Evolutionary conservation across 1,284 basidiomycete genomes (phyloP), one percentile per base, ranked within the genome.

Genomic region (Volvariella surrecta): DNA sequence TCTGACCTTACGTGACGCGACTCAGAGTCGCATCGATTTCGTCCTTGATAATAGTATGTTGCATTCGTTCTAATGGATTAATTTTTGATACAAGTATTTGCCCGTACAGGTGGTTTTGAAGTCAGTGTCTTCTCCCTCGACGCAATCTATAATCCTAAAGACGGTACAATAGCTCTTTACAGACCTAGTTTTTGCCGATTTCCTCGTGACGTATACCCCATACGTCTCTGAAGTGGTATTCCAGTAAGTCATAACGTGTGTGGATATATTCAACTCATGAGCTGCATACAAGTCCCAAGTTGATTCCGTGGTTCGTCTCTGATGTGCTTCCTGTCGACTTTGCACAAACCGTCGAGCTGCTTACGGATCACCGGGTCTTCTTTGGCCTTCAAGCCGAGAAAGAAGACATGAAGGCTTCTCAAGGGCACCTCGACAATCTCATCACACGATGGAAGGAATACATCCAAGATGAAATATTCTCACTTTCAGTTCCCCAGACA

Each of bases 181-280:
- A 1, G 96, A 98, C 58, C 66, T 98, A 22, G 81, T 97, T 16
- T 82, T 99, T 50, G 95, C 94, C 30, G 95, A 99, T 59, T 98
- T 96, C 59, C 65, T 97, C 22, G 74, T 96, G 15, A 89, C 89
- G 0, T 81, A 82, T 55, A 94, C 92, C 0, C 87, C 90, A 1
- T 84, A 85, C 57, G 79, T 89, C 39, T 73, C 74, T 6, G 74
- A 78, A 54, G 84, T 93, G 13, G 79, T 90, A 42, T 95, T 96
- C 67, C 93, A 96, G 91, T 93, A 51, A 46, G 87, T 68, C 15
- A 16, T 21, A 40, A 9, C 3, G n/a, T 37, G 4, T 15, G 17
- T n/a, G 19, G 20, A n/a, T 40, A 8, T 18, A 24, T 42, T 16
- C 2, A 19, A 11, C 30, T 8, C 13, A 34, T 43, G 13, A 37